Base-by-base conservation (phyloP, 139 green algal genomes). In the Pedinophyceae sp. region DNA sequence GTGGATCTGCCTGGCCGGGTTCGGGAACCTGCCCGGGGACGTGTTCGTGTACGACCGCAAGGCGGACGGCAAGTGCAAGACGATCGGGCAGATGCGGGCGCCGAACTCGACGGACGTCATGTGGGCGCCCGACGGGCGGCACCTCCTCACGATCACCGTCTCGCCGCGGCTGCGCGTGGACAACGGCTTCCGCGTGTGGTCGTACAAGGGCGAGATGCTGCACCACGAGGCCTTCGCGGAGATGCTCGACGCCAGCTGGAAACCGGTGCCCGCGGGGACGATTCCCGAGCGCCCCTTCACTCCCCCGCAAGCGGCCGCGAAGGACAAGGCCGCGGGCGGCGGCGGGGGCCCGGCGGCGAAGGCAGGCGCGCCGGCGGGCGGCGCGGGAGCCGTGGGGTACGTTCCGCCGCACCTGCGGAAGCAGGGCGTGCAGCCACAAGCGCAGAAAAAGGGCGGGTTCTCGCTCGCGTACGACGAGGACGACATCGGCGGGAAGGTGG, bases 121-220 rank as follows among this genome's bases (percentile, higher is more conserved):
- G 43, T 97, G 89, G 89, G 75, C 81, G 15, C 89, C 89, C 6
- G 73, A 84, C 67, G 89, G 89, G 0, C 72, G 83, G 10, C 61
- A 79, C 48, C 40, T 96, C 19, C 49, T 98, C 46, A 84, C 74
- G 2, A 71, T 84, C 23, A 96, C 84, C 26, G 76, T 73, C 4
- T 77, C 89, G 3, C 89, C 89, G 0, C 68, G 89, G 16, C 61
- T 98, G 67, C 69, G 89, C 2, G 87, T 98, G 19, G 89, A 98
- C 78, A 98, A 98, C 69, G 81, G 73, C 24, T 80, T 78, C 43
- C 51, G 70, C 40, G 52, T 88, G 7, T 82, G 84, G 68, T 89
- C 78, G 38, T 96, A 96, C 57, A 74, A 80, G 34, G 87, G 86
- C 50, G 64, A 61, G 56, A 28, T 69, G 19, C 20, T 83, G 1